phyloP scores from a whole-genome alignment of 2,329 filamentous ascomycete genomes.

The Macrophomina tecta region DNA sequence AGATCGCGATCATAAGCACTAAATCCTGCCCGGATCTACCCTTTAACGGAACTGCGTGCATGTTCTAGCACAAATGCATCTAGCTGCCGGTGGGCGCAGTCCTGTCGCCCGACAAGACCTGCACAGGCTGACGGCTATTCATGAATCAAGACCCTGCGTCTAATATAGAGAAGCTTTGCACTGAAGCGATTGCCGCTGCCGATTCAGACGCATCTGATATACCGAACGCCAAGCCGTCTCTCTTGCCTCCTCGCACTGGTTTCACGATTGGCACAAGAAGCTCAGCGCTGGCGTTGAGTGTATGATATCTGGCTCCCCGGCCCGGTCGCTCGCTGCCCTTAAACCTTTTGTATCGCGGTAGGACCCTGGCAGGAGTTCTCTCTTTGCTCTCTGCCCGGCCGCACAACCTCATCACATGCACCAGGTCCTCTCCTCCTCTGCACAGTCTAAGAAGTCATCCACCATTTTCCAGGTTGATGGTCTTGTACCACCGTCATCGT shows the following conservation, averaged over 20 bases:
- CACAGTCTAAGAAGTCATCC: background rate
- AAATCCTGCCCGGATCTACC: constrained; percentile 23
- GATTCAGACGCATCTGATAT: constrained; percentile 15
- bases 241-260: background rate
- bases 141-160: constrained; percentile 18
- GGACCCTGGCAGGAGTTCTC: background rate
- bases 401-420: background rate
- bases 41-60: constrained; percentile 15
- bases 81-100: constrained; percentile 8
- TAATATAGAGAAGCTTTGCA: constrained; percentile 19
- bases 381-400: background rate
- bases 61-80: constrained; percentile 12
- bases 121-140: background rate
- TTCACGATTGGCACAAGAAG: background rate
- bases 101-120: constrained; percentile 2
- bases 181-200: constrained; percentile 10
- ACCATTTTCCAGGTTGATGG: background rate
- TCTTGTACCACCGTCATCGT: background rate
- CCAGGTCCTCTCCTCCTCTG: background rate
- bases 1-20: constrained; percentile 21
- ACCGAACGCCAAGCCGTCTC: constrained; percentile 1
- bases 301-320: background rate
- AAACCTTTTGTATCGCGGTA: background rate
- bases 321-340: background rate
- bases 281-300: background rate